Base-by-base conservation (phyloP, 1,284 basidiomycete genomes). In the Cryptococcus neoformans region DNA sequence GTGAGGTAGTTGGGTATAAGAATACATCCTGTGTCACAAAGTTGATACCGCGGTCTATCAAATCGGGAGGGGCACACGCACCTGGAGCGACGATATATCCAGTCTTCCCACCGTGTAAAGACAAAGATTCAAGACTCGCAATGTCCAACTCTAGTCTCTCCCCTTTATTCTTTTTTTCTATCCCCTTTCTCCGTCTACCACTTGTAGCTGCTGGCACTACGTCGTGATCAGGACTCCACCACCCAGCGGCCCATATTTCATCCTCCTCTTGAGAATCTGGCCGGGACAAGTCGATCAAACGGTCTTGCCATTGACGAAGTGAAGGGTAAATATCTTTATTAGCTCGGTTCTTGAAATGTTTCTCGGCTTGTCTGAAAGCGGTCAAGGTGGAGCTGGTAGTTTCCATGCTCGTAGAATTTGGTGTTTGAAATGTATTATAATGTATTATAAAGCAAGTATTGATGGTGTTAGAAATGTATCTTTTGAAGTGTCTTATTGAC, bases 1-100 rank as follows among this genome's bases (percentile, higher is more conserved):
- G 83, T 78, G 12, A 94, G 67, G 68, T 87, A 92, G 1, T 81
- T 80, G 6, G 91, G 91, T 4, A 95, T 77, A 16, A 94, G 73
- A 16, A 94, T 85, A 28, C 94, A 83, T 16, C 92, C 92, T 94
- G 28, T 28, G 57, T 6, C 3, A 48, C 56, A n/a, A 54, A 9
- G 11, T 2, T 40, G 53, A 36, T 16, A 44, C 35, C n/a, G 39
- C n/a, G 9, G 10, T 45, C 6, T 39, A 6, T 49, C 34, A 35
- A 4, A 28, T 28, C 3, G 28, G 28, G 28, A 16, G 45, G 10
- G 52, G 36, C 12, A 42, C 51, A 53, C 69, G 37, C 45, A 77
- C 75, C 76, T 11, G 72, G 66, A 2, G 66, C 63, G 1, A 78
- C 66, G 6, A 78, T 55, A 49, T 62, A 78, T 10, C 58, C 75